A percentile compares a stretch with the other conserved stretches of the same genome.
phyloP scores from a whole-genome alignment of 352 stramenopile genomes.

The Phytophthora tubulina region DNA sequence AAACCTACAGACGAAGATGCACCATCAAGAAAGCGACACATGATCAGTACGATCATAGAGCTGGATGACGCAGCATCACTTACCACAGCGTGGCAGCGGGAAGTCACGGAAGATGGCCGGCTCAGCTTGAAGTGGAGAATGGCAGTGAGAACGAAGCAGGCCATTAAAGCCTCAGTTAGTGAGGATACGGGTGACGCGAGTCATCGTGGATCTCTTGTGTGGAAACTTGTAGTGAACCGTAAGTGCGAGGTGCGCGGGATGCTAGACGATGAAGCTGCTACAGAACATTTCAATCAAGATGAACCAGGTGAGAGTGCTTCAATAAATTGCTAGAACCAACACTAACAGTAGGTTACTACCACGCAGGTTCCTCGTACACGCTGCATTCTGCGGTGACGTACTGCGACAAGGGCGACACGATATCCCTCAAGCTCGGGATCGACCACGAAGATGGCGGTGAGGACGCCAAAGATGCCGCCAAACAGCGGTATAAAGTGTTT shows the following conservation, averaged over 20 bases:
- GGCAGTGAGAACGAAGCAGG: slow-evolving; percentile 14
- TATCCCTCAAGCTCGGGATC: slow-evolving; percentile 27
- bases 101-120: slow-evolving; percentile 21
- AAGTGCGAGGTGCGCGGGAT: slow-evolving; percentile 27
- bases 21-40: slow-evolving; percentile 12
- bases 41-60: slow-evolving; percentile 23
- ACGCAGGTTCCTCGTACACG: slow-evolving; percentile 4
- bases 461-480: not conserved
- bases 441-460: not conserved
- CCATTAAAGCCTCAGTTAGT: slow-evolving; percentile 1
- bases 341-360: not conserved
- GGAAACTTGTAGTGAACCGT: slow-evolving; percentile 33
- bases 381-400: slow-evolving; percentile 37
- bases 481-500: slow-evolving; percentile 25
- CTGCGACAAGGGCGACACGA: slow-evolving; percentile 25
- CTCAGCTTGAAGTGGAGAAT: slow-evolving; percentile 41
- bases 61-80: slow-evolving; percentile 4
- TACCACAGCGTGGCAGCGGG: slow-evolving; percentile 31
- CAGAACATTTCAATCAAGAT: slow-evolving; percentile 1
- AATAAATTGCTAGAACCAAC: not conserved
- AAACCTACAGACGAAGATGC: slow-evolving; percentile 4
- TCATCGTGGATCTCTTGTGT: slow-evolving; percentile 5
- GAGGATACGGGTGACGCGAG: not conserved
- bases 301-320: slow-evolving; percentile 6
- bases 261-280: slow-evolving; percentile 22